phyloP scores from a whole-genome alignment of 2,329 filamentous ascomycete genomes.

The Dichotomopilus funicola region DNA sequence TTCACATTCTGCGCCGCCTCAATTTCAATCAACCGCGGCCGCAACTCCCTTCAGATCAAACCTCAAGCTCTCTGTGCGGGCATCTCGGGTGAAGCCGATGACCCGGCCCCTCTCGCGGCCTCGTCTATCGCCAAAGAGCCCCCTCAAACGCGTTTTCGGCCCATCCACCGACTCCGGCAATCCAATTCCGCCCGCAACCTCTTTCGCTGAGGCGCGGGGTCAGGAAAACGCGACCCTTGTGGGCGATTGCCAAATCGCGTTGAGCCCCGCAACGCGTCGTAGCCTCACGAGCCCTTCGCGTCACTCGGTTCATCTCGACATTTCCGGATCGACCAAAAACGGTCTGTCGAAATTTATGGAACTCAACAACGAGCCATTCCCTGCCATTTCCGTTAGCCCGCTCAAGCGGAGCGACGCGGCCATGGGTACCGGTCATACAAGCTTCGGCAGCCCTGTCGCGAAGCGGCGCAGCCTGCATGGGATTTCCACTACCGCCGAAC shows the following conservation, averaged over 20 bases:
- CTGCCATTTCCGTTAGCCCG: constrained; percentile 65
- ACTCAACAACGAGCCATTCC: constrained; percentile 37
- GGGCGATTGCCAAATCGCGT: constrained; percentile 23
- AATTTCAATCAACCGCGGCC: constrained; percentile 38
- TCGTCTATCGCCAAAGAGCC: constrained; percentile 72
- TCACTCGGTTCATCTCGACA: constrained; percentile 53
- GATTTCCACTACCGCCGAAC: constrained; percentile 51
- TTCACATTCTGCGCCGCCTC: constrained; percentile 28
- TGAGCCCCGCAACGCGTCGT: constrained; percentile 38
- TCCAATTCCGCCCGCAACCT: constrained; percentile 45
- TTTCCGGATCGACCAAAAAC: constrained; percentile 46
- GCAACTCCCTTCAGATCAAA: constrained; percentile 61
- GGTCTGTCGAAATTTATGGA: constrained; percentile 47
- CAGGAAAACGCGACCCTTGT: constrained; percentile 37
- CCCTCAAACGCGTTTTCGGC: constrained; percentile 69
- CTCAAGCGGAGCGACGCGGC: constrained; percentile 86
- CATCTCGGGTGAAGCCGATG: constrained; percentile 54
- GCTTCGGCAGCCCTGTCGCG: constrained; percentile 76
- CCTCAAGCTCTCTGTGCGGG: constrained; percentile 59
- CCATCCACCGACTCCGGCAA: constrained; percentile 67
- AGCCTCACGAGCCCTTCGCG: constrained; percentile 44
- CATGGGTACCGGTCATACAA: constrained; percentile 77
- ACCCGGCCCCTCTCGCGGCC: constrained; percentile 52
- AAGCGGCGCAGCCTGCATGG: constrained; percentile 86
- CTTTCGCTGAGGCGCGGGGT: constrained; percentile 35